These are phyloP conservation scores for Leccinum subgranulosum DNA, from an alignment of 768 basidiomycete species.

Conservation along the genomic window DNA sequence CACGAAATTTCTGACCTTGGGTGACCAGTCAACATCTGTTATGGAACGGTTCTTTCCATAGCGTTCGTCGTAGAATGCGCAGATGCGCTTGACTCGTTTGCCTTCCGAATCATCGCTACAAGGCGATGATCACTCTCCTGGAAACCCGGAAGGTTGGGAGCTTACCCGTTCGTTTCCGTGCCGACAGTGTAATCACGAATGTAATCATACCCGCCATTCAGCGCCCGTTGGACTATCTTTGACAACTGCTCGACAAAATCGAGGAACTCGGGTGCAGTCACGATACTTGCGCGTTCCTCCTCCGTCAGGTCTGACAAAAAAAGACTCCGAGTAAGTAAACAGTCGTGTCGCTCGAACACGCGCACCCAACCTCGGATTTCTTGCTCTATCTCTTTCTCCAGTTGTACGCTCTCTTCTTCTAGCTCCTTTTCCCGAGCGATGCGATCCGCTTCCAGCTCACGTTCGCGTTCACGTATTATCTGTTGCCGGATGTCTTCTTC, in stretches of 20 bases:
- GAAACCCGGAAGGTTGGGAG: slow-evolving; percentile 8
- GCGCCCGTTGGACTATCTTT: slow-evolving; percentile 90
- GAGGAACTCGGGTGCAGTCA: slow-evolving; percentile 86
- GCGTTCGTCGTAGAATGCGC: slow-evolving; percentile 88
- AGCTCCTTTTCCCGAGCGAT: slow-evolving; percentile 70
- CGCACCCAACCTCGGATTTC: slow-evolving; percentile 68
- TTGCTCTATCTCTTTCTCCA: slow-evolving; percentile 84
- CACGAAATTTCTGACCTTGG: slow-evolving; percentile 59
- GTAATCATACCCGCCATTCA: slow-evolving; percentile 96
- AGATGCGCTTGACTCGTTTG: slow-evolving; percentile 86
- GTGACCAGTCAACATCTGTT: slow-evolving; percentile 97
- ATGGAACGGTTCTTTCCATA: slow-evolving; percentile 92
- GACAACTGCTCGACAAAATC: slow-evolving; percentile 94
- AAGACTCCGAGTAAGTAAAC: not conserved
- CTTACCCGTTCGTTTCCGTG: slow-evolving; percentile 79
- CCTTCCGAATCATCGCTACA: slow-evolving; percentile 87
- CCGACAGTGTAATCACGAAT: slow-evolving; percentile 95
- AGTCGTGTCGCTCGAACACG: not conserved
- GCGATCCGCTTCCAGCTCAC: slow-evolving; percentile 68
- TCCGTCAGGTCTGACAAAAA: slow-evolving; percentile 68
- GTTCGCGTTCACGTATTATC: slow-evolving; percentile 55
- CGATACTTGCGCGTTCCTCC: slow-evolving; percentile 67
- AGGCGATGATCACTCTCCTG: slow-evolving; percentile 7
- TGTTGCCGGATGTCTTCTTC: slow-evolving; percentile 79
- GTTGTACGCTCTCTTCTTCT: slow-evolving; percentile 78